Evolutionary conservation across 352 stramenopile species (phyloP), one percentile per base, ranked within the genome.

Genomic region (Phytophthora aleatoria): DNA sequence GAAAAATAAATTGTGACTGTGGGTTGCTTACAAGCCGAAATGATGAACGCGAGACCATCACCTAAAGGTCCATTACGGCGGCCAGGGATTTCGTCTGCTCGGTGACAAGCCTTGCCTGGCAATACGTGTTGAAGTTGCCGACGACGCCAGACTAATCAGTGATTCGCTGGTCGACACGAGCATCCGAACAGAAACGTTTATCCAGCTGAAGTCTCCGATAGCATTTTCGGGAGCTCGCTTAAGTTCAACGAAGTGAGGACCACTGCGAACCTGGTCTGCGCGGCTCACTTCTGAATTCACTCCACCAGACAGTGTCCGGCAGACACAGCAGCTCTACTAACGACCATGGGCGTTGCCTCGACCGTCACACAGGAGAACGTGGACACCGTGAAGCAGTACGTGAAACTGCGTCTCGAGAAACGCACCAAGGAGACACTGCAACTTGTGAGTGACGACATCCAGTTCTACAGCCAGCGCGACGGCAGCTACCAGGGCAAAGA

Each of bases 401-500:
- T 86, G 50, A 57, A 63, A 27, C 47, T 80, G 39, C 74, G 77
- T 2, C 64, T 82, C 8, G 55, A 69, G 43, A 83, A 84, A 58
- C 57, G 72, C 63, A 76, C 42, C 1, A 64, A 67, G 27, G 73
- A 75, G 63, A 80, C 68, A 30, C 54, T 86, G 35, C 61, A 79
- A 55, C 74, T 86, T 28, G 69, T 86, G 61, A 86, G 74, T 43
- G 77, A 86, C 60, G 72, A 79, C 70, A 73, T 86, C 11, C 47
- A 79, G 39, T 79, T 81, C 66, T 81, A 77, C 70, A 82, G 74
- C 51, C 74, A 83, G 54, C 72, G 77, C 9, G 72, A 83, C 57
- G 72, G 77, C 28, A 73, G 52, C 57, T 83, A 75, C 65, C 61
- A 77, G 49, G 77, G 72, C 61, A 82, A 77, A 55, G 55, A 79